Evolutionary conservation across 768 basidiomycete genomes (phyloP).

Genomic region (Cubamyces sp.): DNA sequence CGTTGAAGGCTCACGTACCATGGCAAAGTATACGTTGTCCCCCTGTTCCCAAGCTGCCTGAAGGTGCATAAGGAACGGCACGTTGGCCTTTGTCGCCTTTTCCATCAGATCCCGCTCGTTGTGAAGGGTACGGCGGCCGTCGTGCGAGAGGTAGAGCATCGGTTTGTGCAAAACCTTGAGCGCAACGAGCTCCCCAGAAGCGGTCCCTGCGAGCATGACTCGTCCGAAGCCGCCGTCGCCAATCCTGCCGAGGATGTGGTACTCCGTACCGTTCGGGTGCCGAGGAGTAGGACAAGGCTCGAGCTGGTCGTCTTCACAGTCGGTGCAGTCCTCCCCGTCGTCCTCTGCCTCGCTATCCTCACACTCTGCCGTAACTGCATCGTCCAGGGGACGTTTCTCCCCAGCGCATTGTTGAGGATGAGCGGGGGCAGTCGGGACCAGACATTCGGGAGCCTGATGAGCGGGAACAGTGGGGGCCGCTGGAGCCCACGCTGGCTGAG

Average conservation of each 20-base stretch:
- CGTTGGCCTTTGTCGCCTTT: constrained; percentile 4
- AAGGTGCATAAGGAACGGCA: constrained; percentile 22
- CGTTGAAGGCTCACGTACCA: constrained; percentile 26
- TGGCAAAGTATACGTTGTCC: constrained; percentile 32
- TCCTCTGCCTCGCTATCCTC: not conserved
- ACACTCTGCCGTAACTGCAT: not conserved
- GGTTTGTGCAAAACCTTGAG: constrained; percentile 34
- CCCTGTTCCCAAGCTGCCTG: constrained; percentile 30
- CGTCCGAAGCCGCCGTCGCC: constrained; percentile 27
- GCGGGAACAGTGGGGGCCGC: not conserved
- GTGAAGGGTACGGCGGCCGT: not conserved
- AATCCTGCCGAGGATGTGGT: constrained; percentile 25
- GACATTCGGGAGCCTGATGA: not conserved
- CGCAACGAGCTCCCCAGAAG: constrained; percentile 22
- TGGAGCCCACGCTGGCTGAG: constrained; percentile 2
- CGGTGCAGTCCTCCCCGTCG: not conserved
- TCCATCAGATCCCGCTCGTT: constrained; percentile 27
- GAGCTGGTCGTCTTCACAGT: not conserved
- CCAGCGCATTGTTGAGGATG: not conserved
- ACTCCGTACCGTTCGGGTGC: constrained; percentile 11
- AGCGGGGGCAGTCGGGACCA: too few relatives aligned
- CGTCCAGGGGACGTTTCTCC: too few relatives aligned
- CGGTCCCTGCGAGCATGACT: constrained; percentile 25
- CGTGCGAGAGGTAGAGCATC: not conserved
- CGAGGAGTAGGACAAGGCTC: not conserved